Evolutionary conservation across 352 stramenopile species (phyloP), one percentile per base, ranked within the genome.

Genomic region (Globisporangium alternatum): DNA sequence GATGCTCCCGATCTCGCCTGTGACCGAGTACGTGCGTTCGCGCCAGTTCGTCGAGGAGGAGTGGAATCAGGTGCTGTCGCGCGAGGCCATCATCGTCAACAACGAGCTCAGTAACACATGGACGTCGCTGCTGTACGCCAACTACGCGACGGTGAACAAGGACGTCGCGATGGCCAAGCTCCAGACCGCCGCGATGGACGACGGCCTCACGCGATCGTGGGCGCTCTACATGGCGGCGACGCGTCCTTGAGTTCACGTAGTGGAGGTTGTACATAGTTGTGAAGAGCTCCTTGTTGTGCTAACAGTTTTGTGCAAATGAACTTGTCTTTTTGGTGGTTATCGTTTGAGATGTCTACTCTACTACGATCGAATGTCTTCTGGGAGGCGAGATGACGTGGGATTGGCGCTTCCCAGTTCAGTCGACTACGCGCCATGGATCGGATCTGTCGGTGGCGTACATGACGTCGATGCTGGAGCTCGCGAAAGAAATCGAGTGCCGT

Each of bases 171-270:
- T 92, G 35, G 21, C 60, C 0, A 77, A 85, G 61, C 81, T 94
- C 54, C 76, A 86, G 66, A 69, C 81, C 8, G 75, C 69, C 25
- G 60, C 70, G 5, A 78, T 94, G 70, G 84, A 91, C 71, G 75
- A 92, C 60, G 86, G 86, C 0, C 80, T 94, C 51, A 88, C 86
- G 22, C 81, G 76, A n/a, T 90, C 86, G 21, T 94, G 86, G 86
- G 86, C 86, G 19, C 67, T 94, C 19, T 94, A 94, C 74, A 82
- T 86, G 65, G 80, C 78, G 19, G 59, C 62, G 13, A 85, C 81
- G 37, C 66, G 59, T 37, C 67, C 39, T 67, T 66, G 35, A 61
- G 47, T 33, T n/a, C 33, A 28, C 33, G 33, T 39, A 13, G 33
- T 3, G 8, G 33, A 39, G 33, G 33, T 8, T 39, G 33, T 39